These are phyloP conservation scores for Penicillium soppii DNA, from an alignment of 495 filamentous ascomycete species.

Conservation along the genomic window DNA sequence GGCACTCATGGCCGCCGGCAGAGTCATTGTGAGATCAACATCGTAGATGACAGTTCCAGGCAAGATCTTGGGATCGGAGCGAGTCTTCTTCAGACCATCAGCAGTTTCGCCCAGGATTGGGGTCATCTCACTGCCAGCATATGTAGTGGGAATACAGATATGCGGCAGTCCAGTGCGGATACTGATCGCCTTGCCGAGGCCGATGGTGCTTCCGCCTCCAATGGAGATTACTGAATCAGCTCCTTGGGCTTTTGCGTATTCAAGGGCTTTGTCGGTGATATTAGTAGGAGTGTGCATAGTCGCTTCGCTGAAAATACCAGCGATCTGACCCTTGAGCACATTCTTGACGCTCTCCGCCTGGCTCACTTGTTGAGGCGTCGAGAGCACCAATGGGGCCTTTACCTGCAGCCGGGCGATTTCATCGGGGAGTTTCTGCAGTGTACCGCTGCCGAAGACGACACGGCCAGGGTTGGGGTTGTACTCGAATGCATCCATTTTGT, in stretches of 20 bases:
- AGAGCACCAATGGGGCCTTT: slow-evolving; percentile 57
- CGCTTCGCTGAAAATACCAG: slow-evolving; percentile 60
- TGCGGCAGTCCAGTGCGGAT: slow-evolving; percentile 63
- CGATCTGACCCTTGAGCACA: slow-evolving; percentile 50
- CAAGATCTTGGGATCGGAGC: slow-evolving; percentile 63
- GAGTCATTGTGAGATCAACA: slow-evolving; percentile 64
- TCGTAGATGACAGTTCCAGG: slow-evolving; percentile 69
- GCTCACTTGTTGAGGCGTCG: slow-evolving; percentile 53
- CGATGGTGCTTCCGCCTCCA: slow-evolving; percentile 66
- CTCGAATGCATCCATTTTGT: slow-evolving; percentile 58
- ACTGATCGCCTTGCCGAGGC: slow-evolving; percentile 65
- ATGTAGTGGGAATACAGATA: slow-evolving; percentile 68
- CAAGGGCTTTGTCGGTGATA: slow-evolving; percentile 60
- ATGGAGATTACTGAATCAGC: slow-evolving; percentile 61
- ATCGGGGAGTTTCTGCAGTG: slow-evolving; percentile 57
- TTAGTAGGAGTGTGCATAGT: slow-evolving; percentile 69
- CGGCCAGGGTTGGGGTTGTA: slow-evolving; percentile 60
- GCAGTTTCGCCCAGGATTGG: slow-evolving; percentile 67
- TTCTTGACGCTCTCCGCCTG: slow-evolving; percentile 51
- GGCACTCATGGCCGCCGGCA: slow-evolving; percentile 58
- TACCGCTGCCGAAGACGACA: slow-evolving; percentile 63
- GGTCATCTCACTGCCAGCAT: slow-evolving; percentile 70
- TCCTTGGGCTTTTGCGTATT: slow-evolving; percentile 43
- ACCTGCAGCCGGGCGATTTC: slow-evolving; percentile 57
- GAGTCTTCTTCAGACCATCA: slow-evolving; percentile 62